Conservation (phyloP, 441 rosid genomes). For the Erodium chrysanthum region DNA sequence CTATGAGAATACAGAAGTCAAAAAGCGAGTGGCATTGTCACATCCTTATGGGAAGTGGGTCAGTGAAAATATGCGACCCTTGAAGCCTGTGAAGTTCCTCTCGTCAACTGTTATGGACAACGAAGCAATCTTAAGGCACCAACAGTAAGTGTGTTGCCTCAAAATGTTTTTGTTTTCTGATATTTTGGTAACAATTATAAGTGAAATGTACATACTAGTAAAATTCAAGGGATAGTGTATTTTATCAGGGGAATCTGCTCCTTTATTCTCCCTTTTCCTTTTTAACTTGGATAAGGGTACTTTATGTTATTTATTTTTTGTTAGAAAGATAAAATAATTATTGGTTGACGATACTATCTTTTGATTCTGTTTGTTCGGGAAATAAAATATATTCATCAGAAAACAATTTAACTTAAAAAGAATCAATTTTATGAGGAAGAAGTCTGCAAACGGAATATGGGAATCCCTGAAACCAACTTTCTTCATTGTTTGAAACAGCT, state of each 20-base stretch:
- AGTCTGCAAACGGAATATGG: background rate
- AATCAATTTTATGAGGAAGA: background rate
- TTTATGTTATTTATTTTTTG: background rate
- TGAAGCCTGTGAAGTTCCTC: slow-evolving; percentile 62
- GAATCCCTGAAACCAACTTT: background rate
- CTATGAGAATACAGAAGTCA: slow-evolving; percentile 89
- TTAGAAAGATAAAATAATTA: too few relatives aligned
- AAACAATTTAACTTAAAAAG: background rate
- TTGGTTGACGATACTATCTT: background rate
- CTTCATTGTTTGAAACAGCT: background rate
- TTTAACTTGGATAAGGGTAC: background rate
- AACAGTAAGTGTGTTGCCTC: slow-evolving; percentile 53
- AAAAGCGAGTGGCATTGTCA: slow-evolving; percentile 66
- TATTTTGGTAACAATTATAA: slow-evolving; percentile 1
- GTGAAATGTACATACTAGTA: background rate
- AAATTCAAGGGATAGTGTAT: background rate
- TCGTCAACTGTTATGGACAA: slow-evolving; percentile 65
- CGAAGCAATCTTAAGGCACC: slow-evolving; percentile 71
- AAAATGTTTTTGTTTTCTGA: background rate
- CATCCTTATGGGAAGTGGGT: slow-evolving; percentile 91
- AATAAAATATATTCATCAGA: background rate
- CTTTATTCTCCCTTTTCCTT: background rate
- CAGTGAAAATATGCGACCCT: slow-evolving; percentile 59
- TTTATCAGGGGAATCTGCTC: background rate
- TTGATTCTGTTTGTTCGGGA: background rate